Conservation (phyloP, 345 rosid species). For the Linum usitatissimum region DNA sequence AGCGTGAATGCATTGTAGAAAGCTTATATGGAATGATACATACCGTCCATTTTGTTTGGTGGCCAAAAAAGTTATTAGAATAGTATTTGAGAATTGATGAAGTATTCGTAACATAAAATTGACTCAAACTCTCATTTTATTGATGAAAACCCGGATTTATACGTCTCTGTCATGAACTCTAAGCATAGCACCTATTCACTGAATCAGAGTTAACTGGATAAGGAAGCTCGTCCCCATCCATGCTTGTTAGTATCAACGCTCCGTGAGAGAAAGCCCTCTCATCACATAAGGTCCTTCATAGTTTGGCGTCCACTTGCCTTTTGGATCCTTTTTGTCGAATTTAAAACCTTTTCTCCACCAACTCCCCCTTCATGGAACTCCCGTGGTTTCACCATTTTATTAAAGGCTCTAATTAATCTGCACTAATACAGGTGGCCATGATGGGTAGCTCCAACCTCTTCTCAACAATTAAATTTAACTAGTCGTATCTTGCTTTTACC, state of each 20-base stretch:
- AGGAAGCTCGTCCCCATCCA: too few relatives aligned
- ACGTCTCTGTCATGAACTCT: not conserved
- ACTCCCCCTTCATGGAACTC: not conserved
- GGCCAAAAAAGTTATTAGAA: too few relatives aligned
- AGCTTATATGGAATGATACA: too few relatives aligned
- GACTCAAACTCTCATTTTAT: too few relatives aligned
- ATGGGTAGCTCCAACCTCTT: not conserved
- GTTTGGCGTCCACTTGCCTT: not conserved
- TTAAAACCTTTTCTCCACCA: not conserved
- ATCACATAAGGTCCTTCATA: conserved; percentile 9
- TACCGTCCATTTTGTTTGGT: too few relatives aligned
- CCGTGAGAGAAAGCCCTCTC: not conserved
- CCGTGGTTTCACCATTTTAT: not conserved
- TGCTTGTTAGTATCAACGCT: not conserved
- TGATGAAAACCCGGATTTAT: too few relatives aligned
- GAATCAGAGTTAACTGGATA: too few relatives aligned
- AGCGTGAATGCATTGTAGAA: too few relatives aligned
- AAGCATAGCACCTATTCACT: not conserved
- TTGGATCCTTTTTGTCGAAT: not conserved
- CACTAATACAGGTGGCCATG: conserved; percentile 2
- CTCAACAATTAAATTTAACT: not conserved
- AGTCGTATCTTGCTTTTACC: not conserved
- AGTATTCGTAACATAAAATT: too few relatives aligned
- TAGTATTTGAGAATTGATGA: too few relatives aligned
- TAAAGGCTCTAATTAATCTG: not conserved